Evolutionary conservation across 345 rosid genomes (phyloP).

Genomic region (Populus nigra): DNA sequence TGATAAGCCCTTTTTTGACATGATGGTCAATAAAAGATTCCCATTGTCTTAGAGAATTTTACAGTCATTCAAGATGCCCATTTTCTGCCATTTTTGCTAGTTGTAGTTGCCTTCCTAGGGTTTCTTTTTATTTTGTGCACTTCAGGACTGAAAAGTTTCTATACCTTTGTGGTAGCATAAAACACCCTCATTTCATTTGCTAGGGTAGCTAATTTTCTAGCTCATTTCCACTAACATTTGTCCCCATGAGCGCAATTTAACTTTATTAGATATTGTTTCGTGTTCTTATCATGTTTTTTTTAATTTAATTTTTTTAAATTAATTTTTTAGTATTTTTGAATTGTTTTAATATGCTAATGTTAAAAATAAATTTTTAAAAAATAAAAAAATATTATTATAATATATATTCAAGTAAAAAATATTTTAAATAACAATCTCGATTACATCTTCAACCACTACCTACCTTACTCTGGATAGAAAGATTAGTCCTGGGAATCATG

Average conservation of each 20-base stretch:
- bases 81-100: not conserved
- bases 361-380: no score
- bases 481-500: not conserved
- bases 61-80: not conserved
- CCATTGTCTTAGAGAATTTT: not conserved
- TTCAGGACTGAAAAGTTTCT: no score
- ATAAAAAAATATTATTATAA: no score
- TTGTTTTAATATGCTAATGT: no score
- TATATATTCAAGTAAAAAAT: no score
- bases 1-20: no score
- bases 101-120: not conserved
- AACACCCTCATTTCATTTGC: not conserved
- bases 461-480: not conserved
- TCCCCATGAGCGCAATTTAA: not conserved
- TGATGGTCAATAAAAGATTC: not conserved
- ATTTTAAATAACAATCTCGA: fast-evolving
- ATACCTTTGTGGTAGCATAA: not conserved
- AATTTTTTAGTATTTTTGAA: no score
- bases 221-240: not conserved
- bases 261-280: not conserved
- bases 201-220: not conserved
- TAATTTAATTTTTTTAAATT: no score
- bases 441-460: no score
- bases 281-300: no score
- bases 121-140: not conserved